Conservation (phyloP, 495 filamentous ascomycete genomes). For the Durotheca rogersii region DNA sequence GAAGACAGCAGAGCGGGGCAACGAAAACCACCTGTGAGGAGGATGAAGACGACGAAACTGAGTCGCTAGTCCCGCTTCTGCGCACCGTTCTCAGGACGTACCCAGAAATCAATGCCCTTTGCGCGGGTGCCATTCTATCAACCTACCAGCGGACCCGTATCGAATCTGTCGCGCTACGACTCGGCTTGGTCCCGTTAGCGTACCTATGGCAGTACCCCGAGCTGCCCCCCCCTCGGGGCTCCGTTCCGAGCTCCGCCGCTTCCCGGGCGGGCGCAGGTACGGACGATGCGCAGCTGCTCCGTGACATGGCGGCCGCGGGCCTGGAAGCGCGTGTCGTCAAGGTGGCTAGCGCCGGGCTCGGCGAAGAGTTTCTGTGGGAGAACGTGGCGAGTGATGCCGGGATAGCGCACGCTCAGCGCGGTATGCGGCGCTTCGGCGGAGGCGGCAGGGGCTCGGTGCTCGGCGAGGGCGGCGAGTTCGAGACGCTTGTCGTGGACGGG, state of each 20-base stretch:
- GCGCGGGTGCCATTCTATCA: conserved; percentile 86
- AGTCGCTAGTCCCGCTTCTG: conserved; percentile 76
- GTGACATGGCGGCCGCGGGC: conserved; percentile 75
- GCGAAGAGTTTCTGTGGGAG: conserved; percentile 78
- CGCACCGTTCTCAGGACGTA: conserved; percentile 59
- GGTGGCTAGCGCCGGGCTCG: conserved; percentile 86
- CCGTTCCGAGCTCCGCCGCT: no score
- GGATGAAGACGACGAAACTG: conserved; percentile 71
- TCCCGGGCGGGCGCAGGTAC: background rate
- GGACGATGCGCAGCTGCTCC: conserved; percentile 58
- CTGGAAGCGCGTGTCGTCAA: conserved; percentile 90
- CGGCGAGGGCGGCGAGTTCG: conserved; percentile 95
- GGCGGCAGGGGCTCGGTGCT: conserved; percentile 64
- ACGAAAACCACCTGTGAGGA: background rate
- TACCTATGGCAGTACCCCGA: conserved; percentile 88
- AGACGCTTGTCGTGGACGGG: conserved; percentile 85
- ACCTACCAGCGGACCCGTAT: conserved; percentile 94
- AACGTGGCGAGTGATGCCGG: conserved; percentile 62
- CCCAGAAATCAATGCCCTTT: conserved; percentile 79
- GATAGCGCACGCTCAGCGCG: conserved; percentile 56
- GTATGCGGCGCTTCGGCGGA: conserved; percentile 69
- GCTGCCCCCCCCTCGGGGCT: conserved; percentile 51
- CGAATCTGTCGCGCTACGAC: conserved; percentile 77
- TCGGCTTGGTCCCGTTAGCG: conserved; percentile 76
- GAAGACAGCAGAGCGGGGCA: conserved; percentile 1